Base-by-base conservation (phyloP, 345 rosid species). In the Isatis tinctoria region DNA sequence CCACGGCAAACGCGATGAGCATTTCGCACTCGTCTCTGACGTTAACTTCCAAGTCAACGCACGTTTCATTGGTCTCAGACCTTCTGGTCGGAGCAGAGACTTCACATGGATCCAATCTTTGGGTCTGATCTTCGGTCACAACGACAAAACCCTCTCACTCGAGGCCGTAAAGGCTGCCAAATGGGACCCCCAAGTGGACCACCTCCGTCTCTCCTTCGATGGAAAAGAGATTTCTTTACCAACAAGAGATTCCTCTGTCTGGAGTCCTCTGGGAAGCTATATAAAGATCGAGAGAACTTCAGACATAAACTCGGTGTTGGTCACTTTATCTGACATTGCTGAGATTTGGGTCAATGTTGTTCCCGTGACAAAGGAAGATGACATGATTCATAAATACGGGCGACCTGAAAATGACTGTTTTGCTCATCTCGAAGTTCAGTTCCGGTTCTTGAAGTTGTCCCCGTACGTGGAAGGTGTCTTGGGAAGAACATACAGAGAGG, bases 41-140 rank as follows among this genome's bases (percentile, higher is more conserved):
- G 12, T 52, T 35, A 75, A 84, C 74, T 57, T 85, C 10, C 95
- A 89, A 45, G 86, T 89, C 70, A 87, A 89, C 14, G 83, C 86
- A 18, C 82, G 83, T 28, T 87, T 89, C 83, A 85, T 84, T 13
- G 95, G 91, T 36, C 88, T 72, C 20, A 72, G 86, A 44, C 84
- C 88, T n/a, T 74, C 73, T 12, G 87, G 84, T 1, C 63, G 88
- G 24, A 26, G 30, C 37, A 71, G 91, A 65, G 91, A 89, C 79
- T 87, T 81, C 73, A 87, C 95, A 4, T 89, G 91, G 95, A 87
- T 89, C 52, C 88, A 85, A 63, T 83, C 89, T 33, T 10, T 58
- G 0, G 92, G 96, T 4, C 27, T 90, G 18, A 81, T 86, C 60
- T 86, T 83, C 26, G 81, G 80, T 14, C 69, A 87, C 8, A 40